Evolutionary conservation across 768 basidiomycete species (phyloP), one percentile per base, ranked within the genome.

Genomic region (Holtermannia corniformis): DNA sequence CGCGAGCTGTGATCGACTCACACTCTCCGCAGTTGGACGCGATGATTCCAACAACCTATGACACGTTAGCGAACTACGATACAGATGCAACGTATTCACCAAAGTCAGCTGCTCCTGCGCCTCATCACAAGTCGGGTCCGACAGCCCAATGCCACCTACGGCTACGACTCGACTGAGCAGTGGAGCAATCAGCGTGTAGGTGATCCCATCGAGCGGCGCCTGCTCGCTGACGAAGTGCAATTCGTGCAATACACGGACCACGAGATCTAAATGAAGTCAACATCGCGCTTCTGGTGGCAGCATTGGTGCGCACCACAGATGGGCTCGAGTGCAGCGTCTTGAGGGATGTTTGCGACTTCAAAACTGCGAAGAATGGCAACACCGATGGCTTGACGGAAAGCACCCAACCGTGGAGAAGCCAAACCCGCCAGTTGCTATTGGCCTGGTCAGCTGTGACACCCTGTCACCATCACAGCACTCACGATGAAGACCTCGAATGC

Each of bases 221-320:
- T 87, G 84, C 56, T 92, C 87, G 0, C 87, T 82, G 3, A 92
- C 75, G 53, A 80, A 84, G 19, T 86, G 82, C 0, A 97, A 70
- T 19, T 87, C 82, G 68, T 93, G 86, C 1, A 99, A 76, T 1
- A 97, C 82, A 23, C 95, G 86, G 44, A 87, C 75, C 22, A 92
- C 77, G 26, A 96, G 75, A 4, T 77, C 91, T 91, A n/a, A 40
- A 49, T 13, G 48, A 21, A 47, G 24, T 49, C 37, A 50, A 28
- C 14, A 19, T 28, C 5, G 24, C 40, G 25, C 37, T 26, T 26
- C 24, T 12, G 20, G 27, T 22, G 16, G 27, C 4, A 26, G 23
- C 5, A 0, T 25, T n/a, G n/a, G 14, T 19, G 49, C 47, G 44
- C 16, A 70, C 80, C 58, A 59, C 55, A 78, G 26, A 92, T 68